These are phyloP conservation scores for Aspergillus hancockii DNA, from an alignment of 495 filamentous ascomycete genomes.

Conservation along the genomic window DNA sequence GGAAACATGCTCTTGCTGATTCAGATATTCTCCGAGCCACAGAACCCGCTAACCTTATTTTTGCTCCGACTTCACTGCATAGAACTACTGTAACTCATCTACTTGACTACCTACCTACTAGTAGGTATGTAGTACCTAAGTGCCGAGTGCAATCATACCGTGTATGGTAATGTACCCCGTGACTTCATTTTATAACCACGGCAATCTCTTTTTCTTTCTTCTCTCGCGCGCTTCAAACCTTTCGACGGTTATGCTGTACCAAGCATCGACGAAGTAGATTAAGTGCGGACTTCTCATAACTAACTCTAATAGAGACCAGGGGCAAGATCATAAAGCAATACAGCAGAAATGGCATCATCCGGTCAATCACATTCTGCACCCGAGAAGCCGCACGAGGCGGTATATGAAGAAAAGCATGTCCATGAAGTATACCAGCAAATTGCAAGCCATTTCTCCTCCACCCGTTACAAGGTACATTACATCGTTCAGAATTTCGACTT, in stretches of 20 bases:
- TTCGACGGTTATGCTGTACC: neutral
- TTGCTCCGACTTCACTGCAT: neutral
- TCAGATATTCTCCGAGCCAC: slow-evolving; percentile 24
- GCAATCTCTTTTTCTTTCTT: neutral
- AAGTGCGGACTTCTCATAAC: neutral
- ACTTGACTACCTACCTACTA: too few relatives aligned
- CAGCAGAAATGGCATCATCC: slow-evolving; percentile 17
- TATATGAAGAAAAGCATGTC: slow-evolving; percentile 83
- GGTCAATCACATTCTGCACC: neutral
- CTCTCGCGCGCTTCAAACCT: neutral
- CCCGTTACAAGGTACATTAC: slow-evolving; percentile 74
- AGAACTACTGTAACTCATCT: neutral
- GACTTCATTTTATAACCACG: neutral
- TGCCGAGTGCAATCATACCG: too few relatives aligned
- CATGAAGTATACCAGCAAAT: slow-evolving; percentile 95
- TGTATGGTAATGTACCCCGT: neutral
- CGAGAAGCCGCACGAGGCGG: slow-evolving; percentile 29
- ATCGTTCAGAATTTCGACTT: neutral
- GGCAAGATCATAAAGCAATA: neutral
- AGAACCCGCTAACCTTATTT: slow-evolving; percentile 2
- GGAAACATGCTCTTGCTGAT: slow-evolving; percentile 11
- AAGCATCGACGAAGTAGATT: neutral
- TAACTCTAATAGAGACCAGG: neutral
- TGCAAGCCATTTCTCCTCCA: slow-evolving; percentile 90
- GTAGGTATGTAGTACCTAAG: too few relatives aligned